Conservation (phyloP, 495 filamentous ascomycete genomes). For the Xylaria telfairii region DNA sequence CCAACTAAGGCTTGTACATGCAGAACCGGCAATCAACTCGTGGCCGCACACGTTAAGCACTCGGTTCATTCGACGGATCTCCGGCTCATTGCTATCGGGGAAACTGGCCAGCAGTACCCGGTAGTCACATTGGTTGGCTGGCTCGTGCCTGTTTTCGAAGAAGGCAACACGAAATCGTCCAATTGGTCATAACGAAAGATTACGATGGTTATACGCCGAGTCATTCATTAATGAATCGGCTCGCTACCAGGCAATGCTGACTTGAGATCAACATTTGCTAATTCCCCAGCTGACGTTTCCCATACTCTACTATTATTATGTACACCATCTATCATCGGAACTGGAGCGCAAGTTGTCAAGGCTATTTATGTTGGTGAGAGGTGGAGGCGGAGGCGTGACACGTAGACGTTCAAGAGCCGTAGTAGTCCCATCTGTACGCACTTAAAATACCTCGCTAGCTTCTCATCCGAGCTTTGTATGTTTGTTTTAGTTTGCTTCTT, state of each 20-base stretch:
- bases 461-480: not conserved
- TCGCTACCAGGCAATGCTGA: conserved; percentile 18
- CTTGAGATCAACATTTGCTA: not conserved
- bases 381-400: conserved; percentile 5
- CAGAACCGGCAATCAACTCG: conserved; percentile 4
- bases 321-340: not conserved
- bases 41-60: not conserved
- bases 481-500: not conserved
- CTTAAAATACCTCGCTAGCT: not conserved
- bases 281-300: not conserved
- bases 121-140: conserved; percentile 3
- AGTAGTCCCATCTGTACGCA: not conserved
- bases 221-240: conserved; percentile 9
- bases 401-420: conserved; percentile 18
- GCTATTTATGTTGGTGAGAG: not conserved
- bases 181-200: not conserved
- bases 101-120: not conserved
- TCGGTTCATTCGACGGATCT: not conserved
- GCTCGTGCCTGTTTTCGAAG: not conserved
- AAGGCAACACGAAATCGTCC: not conserved
- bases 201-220: conserved; percentile 8
- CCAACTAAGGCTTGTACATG: not conserved
- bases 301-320: not conserved
- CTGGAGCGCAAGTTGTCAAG: not conserved
- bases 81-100: not conserved